Base-by-base conservation (phyloP, 2,329 filamentous ascomycete species). In the Pestalotiopsis sp. region DNA sequence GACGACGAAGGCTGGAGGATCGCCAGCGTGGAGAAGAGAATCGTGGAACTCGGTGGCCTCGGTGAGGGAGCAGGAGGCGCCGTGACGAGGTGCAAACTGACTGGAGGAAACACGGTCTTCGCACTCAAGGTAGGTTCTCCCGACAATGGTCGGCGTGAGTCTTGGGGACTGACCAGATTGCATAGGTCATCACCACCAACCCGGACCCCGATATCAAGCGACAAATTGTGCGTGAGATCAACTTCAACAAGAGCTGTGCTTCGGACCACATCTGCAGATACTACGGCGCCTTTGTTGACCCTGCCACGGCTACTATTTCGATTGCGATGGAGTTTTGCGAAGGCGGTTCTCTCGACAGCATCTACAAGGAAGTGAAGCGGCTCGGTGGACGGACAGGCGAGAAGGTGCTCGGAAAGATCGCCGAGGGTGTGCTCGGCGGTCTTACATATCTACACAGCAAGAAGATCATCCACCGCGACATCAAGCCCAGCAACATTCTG, bases 301-400 rank as follows among this genome's bases (percentile, higher is more conserved):
- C 96, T 69, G 92, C 94, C n/a, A 97, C 94, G 11, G 94, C 95
- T 65, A 98, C 95, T 62, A 98, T 99, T 73, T 97, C 94, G 62
- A 99, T 99, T 77, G 95, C 94, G 68, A 99, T 99, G 96, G 96
- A 99, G 79, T 98, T 97, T 76, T 99, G 96, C 79, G 96, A 98
- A 81, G 96, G 96, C 69, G 96, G 96, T 66, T 97, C 94, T 61
- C 87, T 99, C 23, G 95, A 99, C 83, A 96, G 93, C 78, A 96
- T 99, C 72, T 99, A 99, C 84, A 93, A 93, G 73, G 96, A 99
- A 82, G 95, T 99, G 45, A 97, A 97, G 84, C 94, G 96, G 74
- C 89, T 98, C 2, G 95, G 95, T 57, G 96, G 96, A 12, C 90
- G 96, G 64, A 98, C 95, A 0, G 96, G 96, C 73, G 96, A 99